Percentiles rank a stretch among this genome's conserved stretches.
Evolutionary conservation across 2,329 filamentous ascomycete species (phyloP).

Genomic region (Fusarium sp.): DNA sequence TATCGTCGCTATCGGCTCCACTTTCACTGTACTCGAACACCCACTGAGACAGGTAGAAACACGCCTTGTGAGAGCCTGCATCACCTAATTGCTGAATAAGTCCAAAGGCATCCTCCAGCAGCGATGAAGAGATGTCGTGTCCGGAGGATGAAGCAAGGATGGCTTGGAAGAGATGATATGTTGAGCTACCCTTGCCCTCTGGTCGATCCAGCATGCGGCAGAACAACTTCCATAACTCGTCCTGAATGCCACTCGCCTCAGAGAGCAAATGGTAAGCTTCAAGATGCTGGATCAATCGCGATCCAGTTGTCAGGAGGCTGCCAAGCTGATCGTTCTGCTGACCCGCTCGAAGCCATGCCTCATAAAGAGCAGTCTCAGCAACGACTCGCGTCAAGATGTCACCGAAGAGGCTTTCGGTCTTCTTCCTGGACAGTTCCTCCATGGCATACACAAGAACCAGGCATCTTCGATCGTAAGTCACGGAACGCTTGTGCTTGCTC

Average conservation of each 20-base stretch:
- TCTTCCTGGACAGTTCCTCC: background rate
- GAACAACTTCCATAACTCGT: background rate
- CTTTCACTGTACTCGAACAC: background rate
- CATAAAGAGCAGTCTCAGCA: background rate
- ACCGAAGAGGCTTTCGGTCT: background rate
- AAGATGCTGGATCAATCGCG: background rate
- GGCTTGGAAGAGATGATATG: background rate
- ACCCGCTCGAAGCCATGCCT: background rate
- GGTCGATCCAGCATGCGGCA: background rate
- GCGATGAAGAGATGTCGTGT: background rate
- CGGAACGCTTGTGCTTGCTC: background rate
- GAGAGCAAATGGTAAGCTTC: background rate
- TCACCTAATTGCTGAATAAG: background rate
- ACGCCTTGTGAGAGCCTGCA: background rate
- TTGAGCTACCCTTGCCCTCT: background rate
- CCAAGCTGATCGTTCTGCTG: background rate
- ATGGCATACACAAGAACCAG: background rate
- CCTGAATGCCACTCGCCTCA: background rate
- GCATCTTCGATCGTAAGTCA: background rate
- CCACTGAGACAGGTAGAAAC: background rate
- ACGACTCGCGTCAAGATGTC: background rate
- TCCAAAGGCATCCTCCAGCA: background rate
- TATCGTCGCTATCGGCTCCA: background rate
- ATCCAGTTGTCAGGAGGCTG: background rate
- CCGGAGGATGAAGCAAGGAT: background rate